Evolutionary conservation across 2,329 filamentous ascomycete genomes (phyloP).

Genomic region (Curvularia spicifera): DNA sequence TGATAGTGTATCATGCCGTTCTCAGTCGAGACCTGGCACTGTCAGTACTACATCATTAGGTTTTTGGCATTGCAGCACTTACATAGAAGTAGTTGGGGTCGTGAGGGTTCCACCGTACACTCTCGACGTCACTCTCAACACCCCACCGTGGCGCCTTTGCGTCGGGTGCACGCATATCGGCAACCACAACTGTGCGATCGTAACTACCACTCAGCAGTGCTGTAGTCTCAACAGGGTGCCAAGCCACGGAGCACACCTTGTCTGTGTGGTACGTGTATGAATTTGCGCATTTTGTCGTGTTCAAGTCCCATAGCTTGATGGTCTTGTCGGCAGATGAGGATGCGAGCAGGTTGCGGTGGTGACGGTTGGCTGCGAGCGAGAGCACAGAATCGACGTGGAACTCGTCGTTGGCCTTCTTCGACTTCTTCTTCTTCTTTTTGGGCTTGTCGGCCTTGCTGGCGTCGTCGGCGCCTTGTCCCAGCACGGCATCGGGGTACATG

Average conservation of each 20-base stretch:
- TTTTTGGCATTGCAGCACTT: constrained; percentile 23
- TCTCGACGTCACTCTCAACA: constrained; percentile 95
- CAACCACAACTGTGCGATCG: constrained; percentile 90
- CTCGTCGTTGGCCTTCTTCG: constrained; percentile 83
- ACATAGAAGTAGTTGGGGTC: constrained; percentile 94
- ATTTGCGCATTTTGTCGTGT: constrained; percentile 90
- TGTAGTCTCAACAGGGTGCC: constrained; percentile 87
- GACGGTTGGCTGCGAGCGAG: constrained; percentile 87
- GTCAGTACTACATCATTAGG: constrained; percentile 23
- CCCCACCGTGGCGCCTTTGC: constrained; percentile 84
- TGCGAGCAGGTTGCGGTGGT: constrained; percentile 91
- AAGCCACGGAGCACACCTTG: constrained; percentile 95
- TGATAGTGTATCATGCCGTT: constrained; percentile 91
- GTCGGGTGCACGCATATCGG: constrained; percentile 93
- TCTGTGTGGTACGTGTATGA: constrained; percentile 96
- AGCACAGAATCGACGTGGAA: constrained; percentile 96
- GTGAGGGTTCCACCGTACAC: constrained; percentile 90
- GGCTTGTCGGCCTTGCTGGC: constrained; percentile 64
- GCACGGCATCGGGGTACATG: constrained; percentile 97
- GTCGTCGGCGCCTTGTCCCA: constrained; percentile 70
- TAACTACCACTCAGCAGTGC: constrained; percentile 92
- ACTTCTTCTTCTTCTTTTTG: constrained; percentile 89
- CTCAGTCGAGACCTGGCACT: constrained; percentile 72
- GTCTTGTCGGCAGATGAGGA: constrained; percentile 97
- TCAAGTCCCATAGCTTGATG: constrained; percentile 96